A percentile compares a stretch with the other conserved stretches of the same genome.
Conservation (phyloP, 495 filamentous ascomycete species). For the Aspergillus affinis region DNA sequence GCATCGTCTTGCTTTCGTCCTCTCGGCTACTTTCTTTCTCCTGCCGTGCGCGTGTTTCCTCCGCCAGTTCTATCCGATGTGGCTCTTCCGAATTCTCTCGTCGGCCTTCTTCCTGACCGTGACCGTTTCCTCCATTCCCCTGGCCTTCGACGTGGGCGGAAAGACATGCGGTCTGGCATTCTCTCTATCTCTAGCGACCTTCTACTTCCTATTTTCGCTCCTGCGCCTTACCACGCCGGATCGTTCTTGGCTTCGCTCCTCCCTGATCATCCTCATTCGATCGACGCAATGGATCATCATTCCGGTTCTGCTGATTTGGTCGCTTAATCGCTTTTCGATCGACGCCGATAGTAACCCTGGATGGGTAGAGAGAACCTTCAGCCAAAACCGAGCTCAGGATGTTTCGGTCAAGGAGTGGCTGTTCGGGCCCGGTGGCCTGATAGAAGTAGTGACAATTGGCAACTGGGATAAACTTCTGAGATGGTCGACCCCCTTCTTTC, state of each 20-base stretch:
- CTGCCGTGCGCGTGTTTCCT: not conserved
- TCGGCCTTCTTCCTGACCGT: conserved; percentile 79
- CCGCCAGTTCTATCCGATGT: conserved; percentile 47
- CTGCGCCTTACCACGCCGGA: conserved; percentile 80
- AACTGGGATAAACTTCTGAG: conserved; percentile 85
- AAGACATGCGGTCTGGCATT: conserved; percentile 90
- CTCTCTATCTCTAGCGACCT: conserved; percentile 78
- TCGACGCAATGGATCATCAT: conserved; percentile 81
- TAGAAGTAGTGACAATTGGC: conserved; percentile 76
- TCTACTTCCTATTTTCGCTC: conserved; percentile 86
- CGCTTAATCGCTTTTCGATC: conserved; percentile 88
- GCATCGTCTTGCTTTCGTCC: not conserved
- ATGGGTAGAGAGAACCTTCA: conserved; percentile 82
- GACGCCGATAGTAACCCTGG: conserved; percentile 67
- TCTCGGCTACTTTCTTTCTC: conserved; percentile 1
- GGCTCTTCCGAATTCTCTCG: conserved; percentile 70
- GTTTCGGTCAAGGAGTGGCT: conserved; percentile 74
- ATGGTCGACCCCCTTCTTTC: conserved; percentile 95
- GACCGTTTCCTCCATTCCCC: conserved; percentile 88
- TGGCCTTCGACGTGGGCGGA: conserved; percentile 96
- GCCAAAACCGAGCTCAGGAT: conserved; percentile 61
- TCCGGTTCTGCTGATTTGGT: conserved; percentile 87
- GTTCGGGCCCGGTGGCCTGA: conserved; percentile 74
- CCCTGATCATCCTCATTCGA: conserved; percentile 61
- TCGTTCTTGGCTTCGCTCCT: conserved; percentile 67